These are phyloP conservation scores for Venturia asperata DNA, from an alignment of 2,329 filamentous ascomycete genomes.

Conservation along the genomic window DNA sequence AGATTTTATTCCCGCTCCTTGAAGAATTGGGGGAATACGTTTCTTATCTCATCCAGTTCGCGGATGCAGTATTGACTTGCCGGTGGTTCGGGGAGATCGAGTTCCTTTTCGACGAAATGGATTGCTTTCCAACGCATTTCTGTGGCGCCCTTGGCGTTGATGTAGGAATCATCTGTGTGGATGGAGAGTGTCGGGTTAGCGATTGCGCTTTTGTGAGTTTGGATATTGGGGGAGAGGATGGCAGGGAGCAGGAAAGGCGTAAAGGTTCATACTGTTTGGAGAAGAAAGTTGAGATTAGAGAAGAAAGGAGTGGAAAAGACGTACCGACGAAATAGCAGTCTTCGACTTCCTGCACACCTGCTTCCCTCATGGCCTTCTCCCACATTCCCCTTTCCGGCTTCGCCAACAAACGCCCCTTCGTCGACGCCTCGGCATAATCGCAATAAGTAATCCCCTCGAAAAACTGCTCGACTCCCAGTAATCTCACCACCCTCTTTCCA, in stretches of 20 bases:
- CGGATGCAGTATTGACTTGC: slow-evolving; percentile 70
- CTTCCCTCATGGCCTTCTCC: slow-evolving; percentile 79
- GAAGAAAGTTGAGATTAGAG: background rate
- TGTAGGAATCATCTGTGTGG: slow-evolving; percentile 70
- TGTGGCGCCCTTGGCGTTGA: slow-evolving; percentile 72
- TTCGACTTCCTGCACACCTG: slow-evolving; percentile 57
- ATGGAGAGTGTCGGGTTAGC: background rate
- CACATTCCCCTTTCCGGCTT: slow-evolving; percentile 83
- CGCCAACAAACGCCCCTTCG: slow-evolving; percentile 74
- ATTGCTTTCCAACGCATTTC: slow-evolving; percentile 78
- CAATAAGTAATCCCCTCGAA: slow-evolving; percentile 96
- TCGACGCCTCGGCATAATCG: slow-evolving; percentile 87
- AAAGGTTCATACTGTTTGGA: too few species aligned
- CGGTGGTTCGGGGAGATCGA: slow-evolving; percentile 54
- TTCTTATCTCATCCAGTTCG: slow-evolving; percentile 66
- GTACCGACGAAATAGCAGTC: slow-evolving; percentile 90
- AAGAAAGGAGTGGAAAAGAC: slow-evolving; percentile 30
- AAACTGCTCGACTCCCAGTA: slow-evolving; percentile 76
- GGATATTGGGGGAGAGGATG: background rate
- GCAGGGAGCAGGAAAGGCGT: background rate
- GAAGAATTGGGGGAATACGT: slow-evolving; percentile 78
- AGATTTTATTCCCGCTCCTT: slow-evolving; percentile 36
- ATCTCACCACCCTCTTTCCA: slow-evolving; percentile 68
- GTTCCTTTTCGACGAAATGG: slow-evolving; percentile 74
- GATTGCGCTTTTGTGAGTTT: too few species aligned